Base-by-base conservation (phyloP, 257 asterid species). In the Knoxia roxburghii region DNA sequence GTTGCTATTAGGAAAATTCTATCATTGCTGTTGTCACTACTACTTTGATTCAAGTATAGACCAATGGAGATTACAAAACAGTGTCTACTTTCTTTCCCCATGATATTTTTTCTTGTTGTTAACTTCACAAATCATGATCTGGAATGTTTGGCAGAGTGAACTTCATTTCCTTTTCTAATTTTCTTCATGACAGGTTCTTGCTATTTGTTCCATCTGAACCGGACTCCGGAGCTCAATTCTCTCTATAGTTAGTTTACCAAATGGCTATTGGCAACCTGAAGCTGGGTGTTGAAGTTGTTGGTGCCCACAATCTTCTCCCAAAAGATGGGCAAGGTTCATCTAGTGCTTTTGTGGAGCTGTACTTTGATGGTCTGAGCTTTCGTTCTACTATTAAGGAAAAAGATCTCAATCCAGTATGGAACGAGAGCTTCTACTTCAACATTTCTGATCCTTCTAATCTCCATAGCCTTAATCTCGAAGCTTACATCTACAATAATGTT, bases 281-380 rank as follows among this genome's bases (percentile, higher is more conserved):
- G 86, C 83, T 91, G 3, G 96, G 96, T 13, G 95, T 89, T 7
- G 95, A 91, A 18, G 83, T 92, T 27, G 74, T 89, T 26, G 76
- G 89, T 32, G 96, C 98, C 40, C 95, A 89, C 55, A 87, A 84
- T 74, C 98, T 92, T 71, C 72, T 92, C 60, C 87, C 98, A 7
- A 92, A 92, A 77, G 95, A 92, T 32, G 97, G 98, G 4, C 92
- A 89, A 67, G 98, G 98, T 62, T 92, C 98, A 7, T 89, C 96
- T 26, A 89, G 79, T 68, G 71, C 98, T 53, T 89, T 73, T 59
- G 97, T 86, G 53, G 98, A 92, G 67, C 91, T 92, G 51, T 69
- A 73, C 69, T 92, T 89, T 23, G 88, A 92, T 20, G 95, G 89
- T 62, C 96, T 87, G 74, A 84, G 76, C 68, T 84, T 77, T 74